Base-by-base conservation (phyloP, 768 basidiomycete species). In the Boletus subparvulus region DNA sequence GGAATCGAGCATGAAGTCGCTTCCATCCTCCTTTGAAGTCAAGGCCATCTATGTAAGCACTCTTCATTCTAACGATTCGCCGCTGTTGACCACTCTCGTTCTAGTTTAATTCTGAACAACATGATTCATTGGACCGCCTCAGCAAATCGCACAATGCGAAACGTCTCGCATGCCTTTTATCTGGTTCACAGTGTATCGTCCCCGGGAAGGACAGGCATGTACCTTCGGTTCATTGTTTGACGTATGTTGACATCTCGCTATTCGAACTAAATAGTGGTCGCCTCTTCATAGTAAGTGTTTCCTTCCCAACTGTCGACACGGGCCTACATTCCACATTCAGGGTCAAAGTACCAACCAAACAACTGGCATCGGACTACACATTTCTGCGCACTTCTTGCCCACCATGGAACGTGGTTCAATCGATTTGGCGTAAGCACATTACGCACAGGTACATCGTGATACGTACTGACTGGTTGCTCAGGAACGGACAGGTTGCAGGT, bases 341-440 rank as follows among this genome's bases (percentile, higher is more conserved):
- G 92, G 92, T 16, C 93, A 95, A 71, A 84, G 92, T 17, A 96
- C 93, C 3, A 86, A 80, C 7, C 95, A 98, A 71, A 95, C 92
- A 3, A 96, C 95, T 0, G 95, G 95, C 17, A 73, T 84, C 13
- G 78, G 77, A 2, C 75, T 79, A 0, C 83, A 87, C 52, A 72
- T 89, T 54, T 78, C 92, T 3, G 86, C 89, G 10, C 80, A 94
- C 7, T 97, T 97, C 68, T 94, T 98, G 49, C 92, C 94, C 8
- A 98, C 96, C 0, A 92, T 98, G 7, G 96, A 98, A 71, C 83
- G 96, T 61, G 94, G 97, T 71, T 87, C 89, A 0, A 87, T 96
- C 52, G 94, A 93, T 73, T 75, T 95, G 35, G 86, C 92, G 87
- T 92, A 66, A 72, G 86, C 33, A 54, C 54, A 17, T 39, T 26